These are phyloP conservation scores for Vicia faba DNA, from an alignment of 306 rosid species.

Conservation along the genomic window DNA sequence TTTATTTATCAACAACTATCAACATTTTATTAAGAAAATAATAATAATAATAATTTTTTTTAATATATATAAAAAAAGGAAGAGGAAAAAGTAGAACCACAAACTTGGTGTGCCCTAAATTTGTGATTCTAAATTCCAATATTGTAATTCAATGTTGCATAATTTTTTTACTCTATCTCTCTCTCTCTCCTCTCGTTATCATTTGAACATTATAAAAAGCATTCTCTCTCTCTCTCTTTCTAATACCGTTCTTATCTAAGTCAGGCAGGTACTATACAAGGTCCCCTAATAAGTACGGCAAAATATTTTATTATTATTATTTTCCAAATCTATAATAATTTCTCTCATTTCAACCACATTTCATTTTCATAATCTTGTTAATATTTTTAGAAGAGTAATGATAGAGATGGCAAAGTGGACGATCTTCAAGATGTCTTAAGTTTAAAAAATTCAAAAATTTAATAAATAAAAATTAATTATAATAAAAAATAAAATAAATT, in stretches of 20 bases:
- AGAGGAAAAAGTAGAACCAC: slow-evolving; percentile 11
- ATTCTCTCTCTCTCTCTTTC: slow-evolving; percentile 40
- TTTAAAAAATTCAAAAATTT: too few species aligned
- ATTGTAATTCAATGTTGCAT: neutral
- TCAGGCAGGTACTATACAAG: slow-evolving; percentile 69
- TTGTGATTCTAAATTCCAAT: neutral
- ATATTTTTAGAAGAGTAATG: neutral
- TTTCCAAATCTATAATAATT: neutral
- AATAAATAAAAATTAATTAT: too few species aligned
- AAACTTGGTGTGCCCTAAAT: slow-evolving; percentile 25
- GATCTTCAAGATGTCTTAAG: too few species aligned
- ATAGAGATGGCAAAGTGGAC: too few species aligned
- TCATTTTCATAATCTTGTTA: neutral
- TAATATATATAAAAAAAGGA: too few species aligned
- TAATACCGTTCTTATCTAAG: slow-evolving; percentile 78
- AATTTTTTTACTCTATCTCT: slow-evolving; percentile 38
- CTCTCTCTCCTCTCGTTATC: slow-evolving; percentile 27
- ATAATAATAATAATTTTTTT: too few species aligned
- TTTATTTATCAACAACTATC: too few species aligned
- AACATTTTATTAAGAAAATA: too few species aligned
- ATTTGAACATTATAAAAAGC: neutral
- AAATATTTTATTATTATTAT: slow-evolving; percentile 28
- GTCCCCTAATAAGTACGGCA: slow-evolving; percentile 82
- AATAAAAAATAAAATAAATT: too few species aligned
- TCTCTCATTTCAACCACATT: slow-evolving; percentile 12